Percentiles rank a stretch among this genome's conserved stretches.
Conservation (phyloP, 208 protist species). For the Crithidia sp. region DNA sequence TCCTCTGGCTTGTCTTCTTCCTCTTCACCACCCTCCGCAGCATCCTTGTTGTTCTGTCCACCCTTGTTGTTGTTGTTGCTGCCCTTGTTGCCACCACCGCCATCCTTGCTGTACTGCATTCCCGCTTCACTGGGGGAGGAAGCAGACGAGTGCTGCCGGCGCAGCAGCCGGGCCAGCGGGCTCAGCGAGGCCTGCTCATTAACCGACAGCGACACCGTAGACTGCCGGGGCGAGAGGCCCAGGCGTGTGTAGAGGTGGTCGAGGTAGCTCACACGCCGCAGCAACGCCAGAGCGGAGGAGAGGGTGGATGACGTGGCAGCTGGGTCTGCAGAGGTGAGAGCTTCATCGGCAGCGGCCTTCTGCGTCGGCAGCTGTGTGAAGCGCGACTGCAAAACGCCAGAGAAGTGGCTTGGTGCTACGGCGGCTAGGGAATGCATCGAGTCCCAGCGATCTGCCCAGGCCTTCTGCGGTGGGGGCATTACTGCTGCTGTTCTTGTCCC, state of each 20-base stretch:
- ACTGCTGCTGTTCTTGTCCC: neutral
- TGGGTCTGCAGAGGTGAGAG: neutral
- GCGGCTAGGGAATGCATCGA: slow-evolving; percentile 10
- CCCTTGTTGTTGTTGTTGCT: slow-evolving; percentile 8
- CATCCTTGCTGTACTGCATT: slow-evolving; percentile 10
- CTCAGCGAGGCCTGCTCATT: neutral
- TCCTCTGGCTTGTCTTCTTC: slow-evolving; percentile 54
- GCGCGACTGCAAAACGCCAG: slow-evolving; percentile 13
- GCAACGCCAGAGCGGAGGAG: neutral
- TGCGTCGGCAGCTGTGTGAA: neutral
- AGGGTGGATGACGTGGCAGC: neutral
- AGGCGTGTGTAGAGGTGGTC: neutral
- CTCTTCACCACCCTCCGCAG: slow-evolving; percentile 14
- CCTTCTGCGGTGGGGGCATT: neutral
- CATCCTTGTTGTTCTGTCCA: slow-evolving; percentile 10
- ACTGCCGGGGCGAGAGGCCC: neutral
- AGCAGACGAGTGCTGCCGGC: neutral
- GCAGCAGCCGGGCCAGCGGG: slow-evolving; percentile 3
- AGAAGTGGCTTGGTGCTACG: slow-evolving; percentile 11
- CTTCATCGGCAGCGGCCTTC: too few relatives aligned
- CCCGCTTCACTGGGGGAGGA: neutral
- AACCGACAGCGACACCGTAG: neutral
- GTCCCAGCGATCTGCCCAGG: slow-evolving; percentile 13
- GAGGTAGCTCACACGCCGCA: slow-evolving; percentile 1
- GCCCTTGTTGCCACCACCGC: slow-evolving; percentile 4